A percentile compares a stretch with the other conserved stretches of the same genome.
Evolutionary conservation across 208 protist genomes (phyloP).

Genomic region (Trypanosoma vivax): DNA sequence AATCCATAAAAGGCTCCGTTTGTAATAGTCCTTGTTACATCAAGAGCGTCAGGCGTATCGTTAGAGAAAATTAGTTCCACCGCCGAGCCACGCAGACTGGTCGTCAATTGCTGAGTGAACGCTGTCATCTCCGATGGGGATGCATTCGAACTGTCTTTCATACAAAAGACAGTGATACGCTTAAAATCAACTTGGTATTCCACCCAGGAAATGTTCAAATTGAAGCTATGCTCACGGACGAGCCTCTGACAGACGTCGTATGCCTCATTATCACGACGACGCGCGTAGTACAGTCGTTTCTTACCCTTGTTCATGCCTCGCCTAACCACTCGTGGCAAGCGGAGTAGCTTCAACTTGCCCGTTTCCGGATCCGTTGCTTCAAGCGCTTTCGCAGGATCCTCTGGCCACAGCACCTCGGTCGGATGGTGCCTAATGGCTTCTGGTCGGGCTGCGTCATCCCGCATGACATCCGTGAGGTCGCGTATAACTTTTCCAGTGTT

Average conservation of each 20-base stretch:
- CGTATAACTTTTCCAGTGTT: constrained; percentile 46
- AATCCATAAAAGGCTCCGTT: constrained; percentile 11
- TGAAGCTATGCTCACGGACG: constrained; percentile 26
- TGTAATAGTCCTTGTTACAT: constrained; percentile 39
- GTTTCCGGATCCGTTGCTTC: constrained; percentile 12
- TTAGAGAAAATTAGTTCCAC: constrained; percentile 52
- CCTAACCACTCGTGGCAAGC: constrained; percentile 55
- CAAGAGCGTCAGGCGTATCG: constrained; percentile 27
- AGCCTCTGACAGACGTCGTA: constrained; percentile 31
- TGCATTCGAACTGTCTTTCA: constrained; percentile 20
- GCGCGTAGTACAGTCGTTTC: constrained; percentile 66
- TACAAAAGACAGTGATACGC: constrained; percentile 38
- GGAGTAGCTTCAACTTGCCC: constrained; percentile 22
- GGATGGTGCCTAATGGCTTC: neutral
- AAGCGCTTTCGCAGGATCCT: constrained; percentile 13
- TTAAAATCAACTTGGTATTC: constrained; percentile 80
- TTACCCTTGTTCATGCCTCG: constrained; percentile 74
- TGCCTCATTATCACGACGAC: constrained; percentile 53
- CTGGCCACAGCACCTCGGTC: constrained; percentile 17
- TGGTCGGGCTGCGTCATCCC: neutral
- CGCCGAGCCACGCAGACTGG: constrained; percentile 25
- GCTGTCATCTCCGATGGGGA: constrained; percentile 23
- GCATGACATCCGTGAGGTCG: constrained; percentile 36
- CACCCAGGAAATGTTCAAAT: constrained; percentile 29
- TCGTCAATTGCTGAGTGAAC: constrained; percentile 26